A percentile compares a stretch with the other conserved stretches of the same genome.
phyloP scores from a whole-genome alignment of 1,139 yeast genomes.

The Pichia sp. region DNA sequence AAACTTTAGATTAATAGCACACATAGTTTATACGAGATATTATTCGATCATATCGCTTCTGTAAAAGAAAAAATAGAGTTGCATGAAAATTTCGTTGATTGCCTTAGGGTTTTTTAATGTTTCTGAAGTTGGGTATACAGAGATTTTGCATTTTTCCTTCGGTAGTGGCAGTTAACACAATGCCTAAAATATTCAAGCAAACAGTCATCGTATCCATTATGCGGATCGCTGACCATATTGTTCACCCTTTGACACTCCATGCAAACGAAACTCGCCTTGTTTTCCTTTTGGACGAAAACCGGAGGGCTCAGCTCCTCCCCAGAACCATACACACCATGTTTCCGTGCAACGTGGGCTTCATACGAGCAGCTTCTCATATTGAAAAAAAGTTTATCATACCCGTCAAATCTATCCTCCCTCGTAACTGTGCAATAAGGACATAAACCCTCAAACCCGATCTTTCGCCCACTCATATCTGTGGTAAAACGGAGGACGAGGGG shows the following conservation, averaged over 20 bases:
- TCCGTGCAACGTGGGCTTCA: constrained; percentile 30
- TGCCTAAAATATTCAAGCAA: constrained; percentile 7
- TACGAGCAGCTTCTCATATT: constrained; percentile 28
- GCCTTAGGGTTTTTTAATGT: no score
- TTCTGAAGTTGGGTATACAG: neutral
- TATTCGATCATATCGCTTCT: neutral
- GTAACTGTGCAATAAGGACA: constrained; percentile 29
- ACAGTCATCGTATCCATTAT: neutral
- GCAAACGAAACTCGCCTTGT: constrained; percentile 1
- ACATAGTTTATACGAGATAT: neutral
- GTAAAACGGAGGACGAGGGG: constrained; percentile 26
- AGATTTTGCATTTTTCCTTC: neutral
- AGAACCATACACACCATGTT: constrained; percentile 31
- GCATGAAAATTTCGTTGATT: no score
- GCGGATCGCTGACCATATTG: neutral
- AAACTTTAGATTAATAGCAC: neutral
- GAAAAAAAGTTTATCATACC: constrained; percentile 18
- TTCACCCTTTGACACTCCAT: constrained; percentile 5
- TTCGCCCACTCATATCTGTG: constrained; percentile 14
- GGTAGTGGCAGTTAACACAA: constrained; percentile 5
- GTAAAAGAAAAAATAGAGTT: neutral
- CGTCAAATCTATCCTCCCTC: neutral
- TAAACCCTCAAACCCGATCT: constrained; percentile 19
- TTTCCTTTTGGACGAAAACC: constrained; percentile 17
- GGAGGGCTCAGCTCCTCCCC: constrained; percentile 30